These are phyloP conservation scores for Shiraia sp. DNA, from an alignment of 2,329 filamentous ascomycete species.

Conservation along the genomic window DNA sequence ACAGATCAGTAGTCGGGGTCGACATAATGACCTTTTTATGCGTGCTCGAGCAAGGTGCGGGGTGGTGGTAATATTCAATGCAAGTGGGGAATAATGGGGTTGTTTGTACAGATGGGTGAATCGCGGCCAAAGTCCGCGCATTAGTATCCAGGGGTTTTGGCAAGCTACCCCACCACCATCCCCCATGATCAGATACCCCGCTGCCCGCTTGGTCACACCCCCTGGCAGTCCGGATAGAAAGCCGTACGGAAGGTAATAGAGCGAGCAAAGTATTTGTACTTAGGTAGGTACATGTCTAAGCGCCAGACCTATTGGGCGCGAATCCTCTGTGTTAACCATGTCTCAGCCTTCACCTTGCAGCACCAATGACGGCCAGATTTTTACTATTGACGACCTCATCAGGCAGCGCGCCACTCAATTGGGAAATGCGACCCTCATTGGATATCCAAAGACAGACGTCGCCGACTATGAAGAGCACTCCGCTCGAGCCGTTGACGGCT, in stretches of 20 bases:
- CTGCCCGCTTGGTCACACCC: no score
- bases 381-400: conserved; percentile 31
- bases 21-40: conserved; percentile 5
- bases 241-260: no score
- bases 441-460: conserved; percentile 26
- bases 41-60: no score
- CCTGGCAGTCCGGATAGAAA: no score
- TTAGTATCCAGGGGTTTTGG: no score
- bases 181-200: no score
- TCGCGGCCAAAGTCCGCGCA: no score
- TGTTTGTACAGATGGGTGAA: no score
- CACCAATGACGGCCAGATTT: conserved; percentile 14
- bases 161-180: no score
- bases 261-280: no score
- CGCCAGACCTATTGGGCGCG: conserved; percentile 11
- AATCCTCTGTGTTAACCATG: conserved; percentile 3
- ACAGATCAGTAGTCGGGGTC: conserved; percentile 6
- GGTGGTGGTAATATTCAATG: no score
- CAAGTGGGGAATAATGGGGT: no score
- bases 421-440: conserved; percentile 21
- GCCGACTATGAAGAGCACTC: conserved; percentile 32
- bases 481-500: conserved; percentile 26
- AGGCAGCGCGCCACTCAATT: conserved; percentile 23
- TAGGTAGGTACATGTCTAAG: conserved; percentile 20
- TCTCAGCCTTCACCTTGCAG: conserved; percentile 6